Percentiles rank a stretch among this genome's conserved stretches.
phyloP scores from a whole-genome alignment of 768 basidiomycete species.

The Mycena capillaripes region DNA sequence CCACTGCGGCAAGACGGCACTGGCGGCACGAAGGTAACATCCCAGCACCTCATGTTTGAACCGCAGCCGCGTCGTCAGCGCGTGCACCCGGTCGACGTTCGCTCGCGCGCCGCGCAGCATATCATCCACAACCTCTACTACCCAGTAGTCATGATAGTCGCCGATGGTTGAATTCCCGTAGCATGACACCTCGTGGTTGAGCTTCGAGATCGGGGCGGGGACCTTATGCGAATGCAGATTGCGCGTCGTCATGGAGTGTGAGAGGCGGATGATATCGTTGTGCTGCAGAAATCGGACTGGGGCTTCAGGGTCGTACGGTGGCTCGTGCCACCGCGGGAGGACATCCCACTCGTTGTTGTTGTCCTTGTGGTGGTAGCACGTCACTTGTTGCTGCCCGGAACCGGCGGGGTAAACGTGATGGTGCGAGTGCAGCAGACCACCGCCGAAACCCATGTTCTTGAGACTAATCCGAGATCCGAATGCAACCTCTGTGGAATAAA shows the following conservation, averaged over 20 bases:
- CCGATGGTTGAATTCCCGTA: constrained; percentile 94
- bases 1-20: constrained; percentile 94
- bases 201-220: constrained; percentile 91
- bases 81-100: constrained; percentile 80
- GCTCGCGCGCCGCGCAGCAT: constrained; percentile 69
- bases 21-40: constrained; percentile 92
- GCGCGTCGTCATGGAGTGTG: constrained; percentile 87
- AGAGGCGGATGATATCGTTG: constrained; percentile 84
- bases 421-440: constrained; percentile 96
- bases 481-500: constrained; percentile 81
- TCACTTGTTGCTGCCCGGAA: constrained; percentile 95
- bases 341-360: constrained; percentile 94
- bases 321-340: constrained; percentile 84
- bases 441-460: constrained; percentile 98
- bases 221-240: constrained; percentile 96
- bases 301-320: constrained; percentile 73
- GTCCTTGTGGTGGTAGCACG: constrained; percentile 99
- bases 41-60: constrained; percentile 83
- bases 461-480: constrained; percentile 92
- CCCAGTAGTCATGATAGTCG: constrained; percentile 92
- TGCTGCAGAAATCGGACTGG: constrained; percentile 79
- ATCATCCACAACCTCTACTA: constrained; percentile 95
- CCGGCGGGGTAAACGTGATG: constrained; percentile 93
- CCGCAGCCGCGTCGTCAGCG: constrained; percentile 90
- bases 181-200: constrained; percentile 92